phyloP scores from a whole-genome alignment of 169 alveolate genomes.

The Plasmodium coatneyi region DNA sequence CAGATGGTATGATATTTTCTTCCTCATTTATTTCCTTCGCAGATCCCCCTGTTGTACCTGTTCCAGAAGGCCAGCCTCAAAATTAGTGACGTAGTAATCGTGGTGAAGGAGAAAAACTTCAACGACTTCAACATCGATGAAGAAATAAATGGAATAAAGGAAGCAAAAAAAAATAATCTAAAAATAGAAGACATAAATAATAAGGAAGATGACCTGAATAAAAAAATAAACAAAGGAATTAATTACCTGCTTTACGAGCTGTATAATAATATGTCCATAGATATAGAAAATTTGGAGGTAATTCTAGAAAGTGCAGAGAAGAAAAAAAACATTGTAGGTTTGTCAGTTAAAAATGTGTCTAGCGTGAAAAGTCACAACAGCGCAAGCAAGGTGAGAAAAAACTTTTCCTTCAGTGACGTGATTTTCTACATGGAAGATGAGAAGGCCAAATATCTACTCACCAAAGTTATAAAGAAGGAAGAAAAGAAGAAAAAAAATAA shows the following conservation, averaged over 20 bases:
- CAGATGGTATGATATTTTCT: background rate
- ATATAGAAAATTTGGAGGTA: slow-evolving; percentile 38
- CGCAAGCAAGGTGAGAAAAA: slow-evolving; percentile 12
- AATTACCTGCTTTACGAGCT: slow-evolving; percentile 37
- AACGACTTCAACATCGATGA: slow-evolving; percentile 41
- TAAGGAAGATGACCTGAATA: slow-evolving; percentile 2
- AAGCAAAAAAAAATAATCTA: slow-evolving; percentile 22
- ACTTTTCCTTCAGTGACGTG: slow-evolving; percentile 35
- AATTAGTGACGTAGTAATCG: slow-evolving; percentile 43
- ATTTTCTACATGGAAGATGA: slow-evolving; percentile 62
- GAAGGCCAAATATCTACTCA: slow-evolving; percentile 27
- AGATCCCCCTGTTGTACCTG: slow-evolving; percentile 55
- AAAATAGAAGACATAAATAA: slow-evolving; percentile 37
- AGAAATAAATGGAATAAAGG: slow-evolving; percentile 54
- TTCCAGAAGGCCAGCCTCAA: slow-evolving; percentile 57
- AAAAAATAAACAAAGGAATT: slow-evolving; percentile 49
- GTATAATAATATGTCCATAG: slow-evolving; percentile 56
- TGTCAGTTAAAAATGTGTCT: slow-evolving; percentile 16
- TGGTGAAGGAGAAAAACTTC: slow-evolving; percentile 44
- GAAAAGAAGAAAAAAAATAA: slow-evolving; percentile 34
- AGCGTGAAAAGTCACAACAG: slow-evolving; percentile 24
- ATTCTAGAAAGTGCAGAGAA: slow-evolving; percentile 57
- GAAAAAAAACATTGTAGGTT: slow-evolving; percentile 18
- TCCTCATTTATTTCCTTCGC: background rate
- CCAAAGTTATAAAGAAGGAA: slow-evolving; percentile 43